These are phyloP conservation scores for Chalaropsis thielavioides DNA, from an alignment of 2,329 filamentous ascomycete species.

Conservation along the genomic window DNA sequence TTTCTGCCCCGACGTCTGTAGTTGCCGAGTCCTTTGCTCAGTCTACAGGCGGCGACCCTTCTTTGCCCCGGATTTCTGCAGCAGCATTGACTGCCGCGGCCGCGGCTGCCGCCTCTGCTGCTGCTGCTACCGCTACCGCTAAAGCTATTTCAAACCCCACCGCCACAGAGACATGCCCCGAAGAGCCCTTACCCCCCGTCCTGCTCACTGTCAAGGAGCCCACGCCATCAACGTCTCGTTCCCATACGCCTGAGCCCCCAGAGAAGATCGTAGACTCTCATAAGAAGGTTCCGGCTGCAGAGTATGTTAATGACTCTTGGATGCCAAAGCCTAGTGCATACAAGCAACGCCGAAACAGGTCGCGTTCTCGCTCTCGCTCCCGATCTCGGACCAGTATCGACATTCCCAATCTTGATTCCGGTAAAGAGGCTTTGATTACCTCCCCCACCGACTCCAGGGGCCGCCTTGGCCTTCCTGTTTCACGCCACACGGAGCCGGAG, in stretches of 20 bases:
- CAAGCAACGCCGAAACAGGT: slow-evolving; percentile 5
- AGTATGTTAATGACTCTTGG: slow-evolving; percentile 16
- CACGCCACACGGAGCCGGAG: background rate
- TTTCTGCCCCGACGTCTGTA: slow-evolving; percentile 17
- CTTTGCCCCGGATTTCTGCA: background rate
- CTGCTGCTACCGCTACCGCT: background rate
- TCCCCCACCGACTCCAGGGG: slow-evolving; percentile 12
- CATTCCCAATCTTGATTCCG: background rate
- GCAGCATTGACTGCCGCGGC: background rate
- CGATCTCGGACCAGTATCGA: background rate
- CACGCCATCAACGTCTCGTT: slow-evolving; percentile 14
- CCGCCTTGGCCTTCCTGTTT: slow-evolving; percentile 5
- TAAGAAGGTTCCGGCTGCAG: background rate
- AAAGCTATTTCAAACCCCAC: background rate
- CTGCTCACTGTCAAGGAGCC: slow-evolving; percentile 16
- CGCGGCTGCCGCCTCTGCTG: background rate
- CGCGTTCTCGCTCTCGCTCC: slow-evolving; percentile 11
- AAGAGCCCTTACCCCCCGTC: background rate
- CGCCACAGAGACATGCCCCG: background rate
- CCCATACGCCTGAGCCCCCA: slow-evolving; percentile 5
- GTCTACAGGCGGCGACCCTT: background rate
- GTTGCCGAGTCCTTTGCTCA: slow-evolving; percentile 12
- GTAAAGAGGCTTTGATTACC: background rate
- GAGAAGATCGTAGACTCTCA: background rate
- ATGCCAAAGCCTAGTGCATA: slow-evolving; percentile 9